Evolutionary conservation across 2,329 filamentous ascomycete genomes (phyloP).

Genomic region (Aspergillus quadrilineatus): DNA sequence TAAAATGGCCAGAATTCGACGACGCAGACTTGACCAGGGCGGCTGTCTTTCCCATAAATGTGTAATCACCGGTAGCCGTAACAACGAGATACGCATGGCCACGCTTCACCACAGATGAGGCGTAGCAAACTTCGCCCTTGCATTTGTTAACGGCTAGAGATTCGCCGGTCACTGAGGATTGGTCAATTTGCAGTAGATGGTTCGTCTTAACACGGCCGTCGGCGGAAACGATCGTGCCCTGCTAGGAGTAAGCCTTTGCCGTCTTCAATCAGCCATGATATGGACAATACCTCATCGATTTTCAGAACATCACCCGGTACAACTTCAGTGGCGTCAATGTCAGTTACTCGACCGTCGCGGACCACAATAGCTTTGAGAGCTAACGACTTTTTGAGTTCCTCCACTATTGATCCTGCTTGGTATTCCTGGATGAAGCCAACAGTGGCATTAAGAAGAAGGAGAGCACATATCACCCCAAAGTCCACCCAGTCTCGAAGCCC

Average conservation of each 20-base stretch:
- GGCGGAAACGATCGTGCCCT: conserved; percentile 84
- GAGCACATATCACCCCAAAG: conserved; percentile 84
- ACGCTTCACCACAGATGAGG: conserved; percentile 86
- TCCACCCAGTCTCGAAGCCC: conserved; percentile 89
- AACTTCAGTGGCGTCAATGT: conserved; percentile 78
- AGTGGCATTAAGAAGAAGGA: conserved; percentile 77
- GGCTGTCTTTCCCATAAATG: conserved; percentile 84
- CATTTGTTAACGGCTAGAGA: conserved; percentile 89
- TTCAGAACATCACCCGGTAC: conserved; percentile 88
- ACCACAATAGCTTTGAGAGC: conserved; percentile 85
- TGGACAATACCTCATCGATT: conserved; percentile 65
- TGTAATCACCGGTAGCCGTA: conserved; percentile 82
- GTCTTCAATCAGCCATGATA: background rate
- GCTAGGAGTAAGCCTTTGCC: conserved; percentile 7
- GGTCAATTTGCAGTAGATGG: conserved; percentile 83
- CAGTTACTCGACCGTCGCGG: conserved; percentile 73
- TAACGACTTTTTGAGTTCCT: conserved; percentile 85
- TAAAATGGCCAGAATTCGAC: conserved; percentile 78
- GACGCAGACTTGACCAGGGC: conserved; percentile 78
- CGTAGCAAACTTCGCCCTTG: conserved; percentile 75
- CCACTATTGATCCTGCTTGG: conserved; percentile 86
- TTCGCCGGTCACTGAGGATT: conserved; percentile 88
- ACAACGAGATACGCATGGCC: conserved; percentile 81
- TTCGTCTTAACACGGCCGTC: conserved; percentile 84
- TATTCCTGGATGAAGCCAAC: conserved; percentile 90